Percentiles rank a stretch among this genome's conserved stretches.
These are phyloP conservation scores for Meira miltonrushii DNA, from an alignment of 1,284 basidiomycete species.

Conservation along the genomic window DNA sequence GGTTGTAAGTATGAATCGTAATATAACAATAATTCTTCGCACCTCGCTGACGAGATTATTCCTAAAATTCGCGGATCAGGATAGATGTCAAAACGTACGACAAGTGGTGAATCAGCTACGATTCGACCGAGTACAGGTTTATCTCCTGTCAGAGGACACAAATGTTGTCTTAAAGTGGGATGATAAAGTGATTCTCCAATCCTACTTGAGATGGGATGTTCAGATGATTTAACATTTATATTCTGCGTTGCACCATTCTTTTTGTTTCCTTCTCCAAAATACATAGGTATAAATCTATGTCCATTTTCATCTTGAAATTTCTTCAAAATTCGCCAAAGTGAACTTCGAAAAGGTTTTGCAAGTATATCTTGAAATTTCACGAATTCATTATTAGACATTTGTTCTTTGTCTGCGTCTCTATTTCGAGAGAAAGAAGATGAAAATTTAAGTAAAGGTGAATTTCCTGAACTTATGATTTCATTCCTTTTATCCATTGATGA, in stretches of 20 bases:
- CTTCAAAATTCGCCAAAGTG: not conserved
- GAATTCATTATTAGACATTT: not conserved
- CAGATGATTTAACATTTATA: not conserved
- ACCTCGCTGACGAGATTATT: not conserved
- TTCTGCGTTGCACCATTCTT: not conserved
- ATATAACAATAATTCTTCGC: not conserved
- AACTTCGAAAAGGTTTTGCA: not conserved
- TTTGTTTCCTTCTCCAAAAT: not conserved
- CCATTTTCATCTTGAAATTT: not conserved
- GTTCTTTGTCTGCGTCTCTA: not conserved
- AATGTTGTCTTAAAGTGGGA: not conserved
- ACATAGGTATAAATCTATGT: slow-evolving; percentile 3
- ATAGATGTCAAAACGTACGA: not conserved
- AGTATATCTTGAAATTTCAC: not conserved
- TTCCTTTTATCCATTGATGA: not conserved
- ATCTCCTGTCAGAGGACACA: not conserved
- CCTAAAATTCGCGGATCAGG: not conserved
- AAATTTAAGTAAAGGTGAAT: not conserved
- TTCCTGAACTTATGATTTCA: not conserved
- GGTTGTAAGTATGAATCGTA: not conserved
- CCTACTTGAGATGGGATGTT: not conserved
- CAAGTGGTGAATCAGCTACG: not conserved
- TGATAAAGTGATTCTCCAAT: not conserved
- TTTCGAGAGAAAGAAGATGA: no score
- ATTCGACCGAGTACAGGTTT: not conserved